phyloP scores from a whole-genome alignment of 345 rosid species.

The Isatis tinctoria region DNA sequence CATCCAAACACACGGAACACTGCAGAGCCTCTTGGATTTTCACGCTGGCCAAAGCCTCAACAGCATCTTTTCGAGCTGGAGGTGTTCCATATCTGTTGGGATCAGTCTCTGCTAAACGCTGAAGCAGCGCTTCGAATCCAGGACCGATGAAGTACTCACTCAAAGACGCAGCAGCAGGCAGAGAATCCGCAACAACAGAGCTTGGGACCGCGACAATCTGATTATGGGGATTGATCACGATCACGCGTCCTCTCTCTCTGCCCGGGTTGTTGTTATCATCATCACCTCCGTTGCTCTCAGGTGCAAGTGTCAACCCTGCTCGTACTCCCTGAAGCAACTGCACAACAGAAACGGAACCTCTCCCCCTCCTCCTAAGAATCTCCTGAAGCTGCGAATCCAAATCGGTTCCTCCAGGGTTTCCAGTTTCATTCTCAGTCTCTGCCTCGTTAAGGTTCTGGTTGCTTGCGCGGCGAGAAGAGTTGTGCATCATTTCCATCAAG shows the following conservation, averaged over 20 bases:
- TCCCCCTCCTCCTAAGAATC: constrained; percentile 52
- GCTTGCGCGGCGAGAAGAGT: constrained; percentile 42
- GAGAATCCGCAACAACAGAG: constrained; percentile 37
- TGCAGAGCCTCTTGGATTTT: constrained; percentile 47
- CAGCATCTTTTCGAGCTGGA: constrained; percentile 71
- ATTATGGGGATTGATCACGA: constrained; percentile 46
- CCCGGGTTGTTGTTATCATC: not conserved
- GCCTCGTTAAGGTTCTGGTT: constrained; percentile 37
- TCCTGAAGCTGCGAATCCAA: constrained; percentile 62
- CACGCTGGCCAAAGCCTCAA: constrained; percentile 66
- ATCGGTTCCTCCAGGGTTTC: constrained; percentile 38
- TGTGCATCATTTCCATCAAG: constrained; percentile 69
- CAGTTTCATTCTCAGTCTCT: not conserved
- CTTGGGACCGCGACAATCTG: constrained; percentile 52
- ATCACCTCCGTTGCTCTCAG: constrained; percentile 35
- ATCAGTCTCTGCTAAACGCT: constrained; percentile 83
- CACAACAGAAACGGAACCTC: constrained; percentile 57
- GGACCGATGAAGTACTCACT: constrained; percentile 87
- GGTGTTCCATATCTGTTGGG: constrained; percentile 83
- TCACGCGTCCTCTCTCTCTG: constrained; percentile 32
- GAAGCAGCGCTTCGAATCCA: constrained; percentile 72
- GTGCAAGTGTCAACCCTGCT: constrained; percentile 56
- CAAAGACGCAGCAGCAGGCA: constrained; percentile 45
- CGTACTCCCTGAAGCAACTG: constrained; percentile 73
- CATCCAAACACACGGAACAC: constrained; percentile 88